A percentile compares a stretch with the other conserved stretches of the same genome.
Conservation (phyloP, 208 protist genomes). For the Leptomonas pyrrhocoris region DNA sequence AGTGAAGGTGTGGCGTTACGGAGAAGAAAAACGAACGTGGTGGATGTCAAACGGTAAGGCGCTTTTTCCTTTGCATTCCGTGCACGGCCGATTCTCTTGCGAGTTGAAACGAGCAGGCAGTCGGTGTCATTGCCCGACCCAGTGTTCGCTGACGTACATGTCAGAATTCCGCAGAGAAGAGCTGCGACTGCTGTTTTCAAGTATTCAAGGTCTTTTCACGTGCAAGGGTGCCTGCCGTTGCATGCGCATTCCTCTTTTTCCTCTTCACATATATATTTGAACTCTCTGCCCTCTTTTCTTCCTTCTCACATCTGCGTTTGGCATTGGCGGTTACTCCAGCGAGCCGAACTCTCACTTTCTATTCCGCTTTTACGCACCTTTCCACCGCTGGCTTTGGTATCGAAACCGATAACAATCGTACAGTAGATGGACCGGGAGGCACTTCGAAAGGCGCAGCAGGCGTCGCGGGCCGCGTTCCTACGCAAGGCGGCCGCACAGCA, state of each 20-base stretch:
- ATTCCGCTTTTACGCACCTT: neutral
- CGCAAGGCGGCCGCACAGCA: slow-evolving; percentile 59
- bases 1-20: too few relatives aligned
- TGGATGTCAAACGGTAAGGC: neutral
- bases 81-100: too few relatives aligned
- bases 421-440: slow-evolving; percentile 60
- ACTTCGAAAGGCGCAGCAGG: slow-evolving; percentile 61
- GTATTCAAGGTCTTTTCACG: too few relatives aligned
- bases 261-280: neutral
- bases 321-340: too few relatives aligned
- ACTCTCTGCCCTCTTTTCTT: neutral
- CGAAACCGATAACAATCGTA: too few relatives aligned
- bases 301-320: neutral
- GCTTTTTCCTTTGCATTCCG: neutral
- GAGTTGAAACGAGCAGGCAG: too few relatives aligned
- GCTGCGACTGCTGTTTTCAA: too few relatives aligned
- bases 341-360: slow-evolving; percentile 4
- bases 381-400: slow-evolving; percentile 6
- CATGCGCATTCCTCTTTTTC: neutral
- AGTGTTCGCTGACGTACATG: too few relatives aligned
- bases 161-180: too few relatives aligned
- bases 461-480: slow-evolving; percentile 77
- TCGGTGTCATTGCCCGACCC: too few relatives aligned
- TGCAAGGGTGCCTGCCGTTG: too few relatives aligned
- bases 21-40: neutral